Evolutionary conservation across 345 rosid genomes (phyloP).

Genomic region (Acer saccharum): DNA sequence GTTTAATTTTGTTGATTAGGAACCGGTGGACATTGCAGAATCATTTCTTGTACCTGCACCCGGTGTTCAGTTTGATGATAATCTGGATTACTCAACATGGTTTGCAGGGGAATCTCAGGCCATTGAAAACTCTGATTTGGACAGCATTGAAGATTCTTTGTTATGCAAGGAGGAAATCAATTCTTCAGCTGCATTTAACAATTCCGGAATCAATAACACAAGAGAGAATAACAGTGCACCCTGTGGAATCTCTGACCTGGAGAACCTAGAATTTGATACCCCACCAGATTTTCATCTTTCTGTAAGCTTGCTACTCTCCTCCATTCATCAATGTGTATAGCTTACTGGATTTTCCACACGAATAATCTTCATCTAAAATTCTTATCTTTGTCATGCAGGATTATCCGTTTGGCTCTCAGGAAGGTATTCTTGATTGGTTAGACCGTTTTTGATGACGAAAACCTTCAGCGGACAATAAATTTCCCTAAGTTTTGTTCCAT

Average conservation of each 20-base stretch:
- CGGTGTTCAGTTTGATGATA: slow-evolving; percentile 28
- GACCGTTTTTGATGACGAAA: slow-evolving; percentile 50
- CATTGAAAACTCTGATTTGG: slow-evolving; percentile 41
- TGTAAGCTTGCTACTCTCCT: slow-evolving; percentile 44
- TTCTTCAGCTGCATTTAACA: slow-evolving; percentile 34
- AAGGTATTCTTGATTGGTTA: slow-evolving; percentile 65
- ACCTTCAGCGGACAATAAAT: background rate
- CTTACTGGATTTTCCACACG: background rate
- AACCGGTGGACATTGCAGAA: slow-evolving; percentile 34
- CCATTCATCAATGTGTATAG: background rate
- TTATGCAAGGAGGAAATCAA: slow-evolving; percentile 50
- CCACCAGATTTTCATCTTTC: slow-evolving; percentile 69
- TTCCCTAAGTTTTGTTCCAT: slow-evolving; percentile 18
- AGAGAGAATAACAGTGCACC: slow-evolving; percentile 23
- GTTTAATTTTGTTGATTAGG: slow-evolving; percentile 35
- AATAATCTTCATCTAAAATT: background rate
- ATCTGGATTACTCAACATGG: slow-evolving; percentile 34
- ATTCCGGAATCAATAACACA: slow-evolving; percentile 32
- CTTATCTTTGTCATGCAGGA: slow-evolving; percentile 38
- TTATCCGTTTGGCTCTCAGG: slow-evolving; percentile 72
- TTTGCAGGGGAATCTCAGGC: slow-evolving; percentile 75
- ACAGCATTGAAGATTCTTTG: slow-evolving; percentile 48
- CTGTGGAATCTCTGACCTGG: slow-evolving; percentile 63
- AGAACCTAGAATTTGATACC: slow-evolving; percentile 66
- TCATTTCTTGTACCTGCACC: slow-evolving; percentile 18